Percentiles rank a stretch among this genome's conserved stretches.
Evolutionary conservation across 176 grass and related monocot genomes (phyloP).

Genomic region (Pontederia paniculata): DNA sequence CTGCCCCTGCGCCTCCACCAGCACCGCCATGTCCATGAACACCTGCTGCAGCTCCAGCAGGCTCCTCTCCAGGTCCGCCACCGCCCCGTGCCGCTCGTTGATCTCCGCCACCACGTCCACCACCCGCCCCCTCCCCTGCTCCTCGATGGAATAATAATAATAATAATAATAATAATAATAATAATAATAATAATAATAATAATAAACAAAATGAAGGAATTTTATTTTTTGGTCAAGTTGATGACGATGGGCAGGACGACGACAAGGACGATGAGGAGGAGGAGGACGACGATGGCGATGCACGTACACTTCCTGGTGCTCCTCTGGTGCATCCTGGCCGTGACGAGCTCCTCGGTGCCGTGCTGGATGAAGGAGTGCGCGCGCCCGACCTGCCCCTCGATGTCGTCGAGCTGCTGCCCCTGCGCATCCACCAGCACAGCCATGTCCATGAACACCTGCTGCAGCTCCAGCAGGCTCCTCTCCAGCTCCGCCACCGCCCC

Average conservation of each 20-base stretch:
- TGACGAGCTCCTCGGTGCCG: slow-evolving; percentile 29
- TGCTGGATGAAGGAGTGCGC: slow-evolving; percentile 34
- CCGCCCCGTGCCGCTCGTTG: too few species aligned
- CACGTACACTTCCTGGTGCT: slow-evolving; percentile 28
- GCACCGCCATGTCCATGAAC: too few species aligned
- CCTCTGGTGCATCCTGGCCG: slow-evolving; percentile 32
- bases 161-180: too few species aligned
- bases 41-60: too few species aligned
- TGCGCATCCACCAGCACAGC: slow-evolving; percentile 52
- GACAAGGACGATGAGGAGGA: slow-evolving; percentile 27
- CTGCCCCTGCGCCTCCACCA: too few species aligned
- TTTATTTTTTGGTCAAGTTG: slow-evolving; percentile 3
- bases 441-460: slow-evolving; percentile 89
- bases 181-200: too few species aligned
- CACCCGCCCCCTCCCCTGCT: too few species aligned
- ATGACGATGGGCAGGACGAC: slow-evolving; percentile 31
- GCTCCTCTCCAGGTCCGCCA: too few species aligned
- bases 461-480: slow-evolving; percentile 55
- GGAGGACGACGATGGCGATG: slow-evolving; percentile 19
- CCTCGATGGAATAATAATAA: too few species aligned
- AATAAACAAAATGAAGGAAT: too few species aligned
- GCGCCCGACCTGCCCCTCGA: slow-evolving; percentile 42
- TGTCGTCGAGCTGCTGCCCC: slow-evolving; percentile 38
- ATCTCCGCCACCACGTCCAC: too few species aligned
- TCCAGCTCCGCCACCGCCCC: slow-evolving; percentile 39